These are phyloP conservation scores for Aureobasidium sp. DNA, from an alignment of 2,329 filamentous ascomycete genomes.

Conservation along the genomic window DNA sequence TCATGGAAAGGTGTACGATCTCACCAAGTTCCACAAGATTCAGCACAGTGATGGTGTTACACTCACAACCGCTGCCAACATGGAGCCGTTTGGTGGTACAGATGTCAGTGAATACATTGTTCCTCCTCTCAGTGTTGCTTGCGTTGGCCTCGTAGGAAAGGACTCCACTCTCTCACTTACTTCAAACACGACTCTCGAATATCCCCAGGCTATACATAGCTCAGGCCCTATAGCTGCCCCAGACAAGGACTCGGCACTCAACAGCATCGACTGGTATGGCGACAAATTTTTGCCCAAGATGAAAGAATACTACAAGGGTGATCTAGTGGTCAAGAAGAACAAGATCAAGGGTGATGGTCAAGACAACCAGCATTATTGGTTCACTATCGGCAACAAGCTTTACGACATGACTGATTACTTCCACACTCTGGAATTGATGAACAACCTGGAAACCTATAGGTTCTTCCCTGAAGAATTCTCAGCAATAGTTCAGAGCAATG, in stretches of 20 bases:
- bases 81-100: constrained; percentile 69
- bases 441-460: constrained; percentile 48
- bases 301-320: constrained; percentile 76
- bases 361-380: constrained; percentile 64
- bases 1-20: constrained; percentile 82
- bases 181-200: constrained; percentile 53
- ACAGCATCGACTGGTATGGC: constrained; percentile 66
- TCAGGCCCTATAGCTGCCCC: constrained; percentile 54
- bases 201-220: constrained; percentile 48
- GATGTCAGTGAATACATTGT: constrained; percentile 81
- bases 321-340: constrained; percentile 61
- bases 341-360: constrained; percentile 57
- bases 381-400: constrained; percentile 63
- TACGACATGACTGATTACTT: constrained; percentile 94
- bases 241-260: constrained; percentile 49
- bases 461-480: constrained; percentile 65
- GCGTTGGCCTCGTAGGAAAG: constrained; percentile 59
- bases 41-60: constrained; percentile 70
- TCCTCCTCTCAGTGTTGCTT: constrained; percentile 65
- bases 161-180: constrained; percentile 47
- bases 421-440: constrained; percentile 54
- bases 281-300: constrained; percentile 67
- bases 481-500: constrained; percentile 61
- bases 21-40: constrained; percentile 75
- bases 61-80: constrained; percentile 51